Evolutionary conservation across 148 eudicot genomes (phyloP).

Genomic region (Diospyros lotus): DNA sequence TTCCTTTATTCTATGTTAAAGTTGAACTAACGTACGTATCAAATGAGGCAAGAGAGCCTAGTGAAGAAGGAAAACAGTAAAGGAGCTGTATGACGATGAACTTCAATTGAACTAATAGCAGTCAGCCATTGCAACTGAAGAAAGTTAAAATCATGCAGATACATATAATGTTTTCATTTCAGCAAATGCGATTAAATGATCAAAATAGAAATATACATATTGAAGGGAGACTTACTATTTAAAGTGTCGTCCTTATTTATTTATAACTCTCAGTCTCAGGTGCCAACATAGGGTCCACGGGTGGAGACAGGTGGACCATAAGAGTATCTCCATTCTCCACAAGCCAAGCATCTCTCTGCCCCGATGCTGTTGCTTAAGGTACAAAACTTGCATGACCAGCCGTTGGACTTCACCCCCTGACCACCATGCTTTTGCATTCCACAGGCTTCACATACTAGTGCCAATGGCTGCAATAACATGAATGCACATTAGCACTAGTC

Average conservation of each 20-base stretch:
- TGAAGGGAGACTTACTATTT: too few relatives aligned
- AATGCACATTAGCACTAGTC: not conserved
- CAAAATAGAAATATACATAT: too few relatives aligned
- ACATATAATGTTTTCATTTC: too few relatives aligned
- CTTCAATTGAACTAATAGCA: too few relatives aligned
- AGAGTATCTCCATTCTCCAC: constrained; percentile 72
- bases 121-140: too few relatives aligned
- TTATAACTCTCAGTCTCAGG: constrained; percentile 14
- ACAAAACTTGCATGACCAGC: constrained; percentile 65
- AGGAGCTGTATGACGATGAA: too few relatives aligned
- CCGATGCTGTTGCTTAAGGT: constrained; percentile 36
- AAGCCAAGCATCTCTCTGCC: constrained; percentile 40
- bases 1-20: too few relatives aligned
- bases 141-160: too few relatives aligned
- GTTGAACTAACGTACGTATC: too few relatives aligned
- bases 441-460: constrained; percentile 53
- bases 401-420: constrained; percentile 17
- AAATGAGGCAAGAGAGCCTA: too few relatives aligned
- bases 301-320: constrained; percentile 40
- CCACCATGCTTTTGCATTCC: constrained; percentile 23
- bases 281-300: constrained; percentile 30
- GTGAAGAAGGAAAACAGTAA: too few relatives aligned
- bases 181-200: too few relatives aligned
- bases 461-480: constrained; percentile 34
- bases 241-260: not conserved